Percentiles rank a stretch among this genome's conserved stretches.
phyloP scores from a whole-genome alignment of 2,329 filamentous ascomycete genomes.

The Paraconiothyrium brasiliense region DNA sequence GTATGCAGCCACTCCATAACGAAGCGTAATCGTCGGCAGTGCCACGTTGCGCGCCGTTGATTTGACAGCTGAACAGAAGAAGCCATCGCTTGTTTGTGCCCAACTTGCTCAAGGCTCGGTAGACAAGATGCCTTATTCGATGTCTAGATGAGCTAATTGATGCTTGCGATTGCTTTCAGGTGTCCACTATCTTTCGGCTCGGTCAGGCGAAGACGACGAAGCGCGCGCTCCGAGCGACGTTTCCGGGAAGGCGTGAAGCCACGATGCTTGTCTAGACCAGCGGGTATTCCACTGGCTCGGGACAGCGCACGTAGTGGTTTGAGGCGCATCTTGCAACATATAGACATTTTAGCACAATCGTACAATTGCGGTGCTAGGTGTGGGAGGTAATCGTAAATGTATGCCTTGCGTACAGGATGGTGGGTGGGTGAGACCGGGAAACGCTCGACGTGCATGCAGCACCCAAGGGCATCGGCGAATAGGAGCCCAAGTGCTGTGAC shows the following conservation, averaged over 20 bases:
- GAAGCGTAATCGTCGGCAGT: background rate
- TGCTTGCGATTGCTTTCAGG: background rate
- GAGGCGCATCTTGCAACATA: background rate
- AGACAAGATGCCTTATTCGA: background rate
- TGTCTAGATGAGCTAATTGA: background rate
- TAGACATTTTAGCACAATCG: background rate
- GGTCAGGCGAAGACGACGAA: background rate
- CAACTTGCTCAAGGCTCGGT: background rate
- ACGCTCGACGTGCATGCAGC: constrained; percentile 1
- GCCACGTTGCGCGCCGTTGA: background rate
- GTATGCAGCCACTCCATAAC: background rate
- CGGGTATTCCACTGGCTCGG: background rate
- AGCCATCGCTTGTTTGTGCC: constrained; percentile 1
- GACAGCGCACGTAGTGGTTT: background rate
- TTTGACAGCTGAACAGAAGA: constrained; percentile 1
- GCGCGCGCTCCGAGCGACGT: background rate
- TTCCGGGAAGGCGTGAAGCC: constrained; percentile 3
- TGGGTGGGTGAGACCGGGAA: constrained; percentile 1
- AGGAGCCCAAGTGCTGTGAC: background rate
- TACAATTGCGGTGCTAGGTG: constrained; percentile 1
- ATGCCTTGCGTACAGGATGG: background rate
- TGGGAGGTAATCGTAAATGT: constrained; percentile 1
- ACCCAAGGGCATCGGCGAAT: background rate
- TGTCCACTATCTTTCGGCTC: background rate
- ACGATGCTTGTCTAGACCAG: constrained; percentile 11